Evolutionary conservation across 1,284 basidiomycete species (phyloP).

Genomic region (Apiotrichum mycotoxinovorans): DNA sequence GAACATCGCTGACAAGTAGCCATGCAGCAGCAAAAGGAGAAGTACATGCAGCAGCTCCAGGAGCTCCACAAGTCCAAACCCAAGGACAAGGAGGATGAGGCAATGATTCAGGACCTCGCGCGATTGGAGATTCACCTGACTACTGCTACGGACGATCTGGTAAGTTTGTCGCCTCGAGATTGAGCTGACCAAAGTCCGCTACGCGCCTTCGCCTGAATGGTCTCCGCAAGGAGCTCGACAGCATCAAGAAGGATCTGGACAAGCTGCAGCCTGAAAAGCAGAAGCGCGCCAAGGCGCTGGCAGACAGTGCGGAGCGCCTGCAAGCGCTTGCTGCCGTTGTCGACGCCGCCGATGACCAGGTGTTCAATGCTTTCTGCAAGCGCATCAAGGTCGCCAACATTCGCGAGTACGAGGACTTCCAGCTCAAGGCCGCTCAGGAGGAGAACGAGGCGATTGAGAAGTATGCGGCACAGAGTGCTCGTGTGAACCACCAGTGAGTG

Average conservation of each 20-base stretch:
- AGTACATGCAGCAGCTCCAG: conserved; percentile 69
- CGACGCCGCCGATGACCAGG: conserved; percentile 71
- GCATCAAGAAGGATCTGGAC: conserved; percentile 67
- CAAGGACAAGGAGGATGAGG: conserved; percentile 75
- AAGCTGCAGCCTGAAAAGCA: conserved; percentile 64
- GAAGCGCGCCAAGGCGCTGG: conserved; percentile 57
- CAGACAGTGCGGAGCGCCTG: conserved; percentile 59
- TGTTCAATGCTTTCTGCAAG: conserved; percentile 77
- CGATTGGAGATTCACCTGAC: conserved; percentile 71
- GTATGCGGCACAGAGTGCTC: conserved; percentile 81
- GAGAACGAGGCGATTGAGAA: conserved; percentile 79
- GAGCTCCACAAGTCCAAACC: conserved; percentile 80
- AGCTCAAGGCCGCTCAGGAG: conserved; percentile 79
- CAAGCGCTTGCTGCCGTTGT: conserved; percentile 60
- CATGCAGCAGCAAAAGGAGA: conserved; percentile 68
- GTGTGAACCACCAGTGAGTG: conserved; percentile 79
- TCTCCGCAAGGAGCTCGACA: conserved; percentile 61
- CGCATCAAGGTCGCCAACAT: conserved; percentile 79
- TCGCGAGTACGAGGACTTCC: conserved; percentile 90
- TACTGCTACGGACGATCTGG: conserved; percentile 77
- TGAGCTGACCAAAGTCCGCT: conserved; percentile 6
- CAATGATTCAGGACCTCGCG: conserved; percentile 68
- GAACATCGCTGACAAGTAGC: conserved; percentile 51
- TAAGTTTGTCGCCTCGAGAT: background rate
- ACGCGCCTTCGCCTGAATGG: conserved; percentile 36